Percentiles rank a stretch among this genome's conserved stretches.
Conservation (phyloP, 2,329 filamentous ascomycete genomes). For the Trichothecium roseum region DNA sequence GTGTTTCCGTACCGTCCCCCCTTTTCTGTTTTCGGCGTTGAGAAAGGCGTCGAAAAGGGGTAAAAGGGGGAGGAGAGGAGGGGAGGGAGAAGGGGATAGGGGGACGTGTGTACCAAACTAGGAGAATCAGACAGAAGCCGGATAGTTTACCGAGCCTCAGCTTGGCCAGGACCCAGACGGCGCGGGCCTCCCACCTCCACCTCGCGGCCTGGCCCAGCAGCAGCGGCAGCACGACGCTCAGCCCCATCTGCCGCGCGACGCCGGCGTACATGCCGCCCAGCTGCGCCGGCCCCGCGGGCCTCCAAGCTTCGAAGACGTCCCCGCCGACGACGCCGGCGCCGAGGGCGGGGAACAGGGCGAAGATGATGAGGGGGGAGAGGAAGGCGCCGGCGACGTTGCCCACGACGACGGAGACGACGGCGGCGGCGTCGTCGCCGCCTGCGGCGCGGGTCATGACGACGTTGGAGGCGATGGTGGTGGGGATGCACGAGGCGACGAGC, state of each 20-base stretch:
- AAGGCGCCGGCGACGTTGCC: constrained; percentile 62
- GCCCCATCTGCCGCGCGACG: constrained; percentile 58
- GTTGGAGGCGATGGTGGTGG: constrained; percentile 64
- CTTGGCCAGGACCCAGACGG: constrained; percentile 40
- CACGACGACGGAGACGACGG: constrained; percentile 58
- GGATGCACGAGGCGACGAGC: constrained; percentile 55
- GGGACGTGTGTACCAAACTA: constrained; percentile 36
- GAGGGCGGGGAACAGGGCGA: constrained; percentile 44
- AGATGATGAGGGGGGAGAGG: constrained; percentile 52
- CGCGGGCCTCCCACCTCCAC: constrained; percentile 36
- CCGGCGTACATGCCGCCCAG: constrained; percentile 52
- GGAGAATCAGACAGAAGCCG: constrained; percentile 32
- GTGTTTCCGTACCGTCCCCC: too few relatives aligned
- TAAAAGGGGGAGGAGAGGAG: constrained; percentile 22
- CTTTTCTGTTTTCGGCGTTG: neutral
- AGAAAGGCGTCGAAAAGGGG: too few relatives aligned
- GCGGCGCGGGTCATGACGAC: constrained; percentile 57
- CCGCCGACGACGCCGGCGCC: constrained; percentile 29
- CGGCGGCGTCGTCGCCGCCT: constrained; percentile 55
- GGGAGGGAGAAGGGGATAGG: constrained; percentile 13
- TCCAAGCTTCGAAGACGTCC: constrained; percentile 38
- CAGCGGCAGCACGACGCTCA: constrained; percentile 57
- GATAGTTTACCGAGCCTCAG: constrained; percentile 42
- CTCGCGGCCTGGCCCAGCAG: constrained; percentile 50
- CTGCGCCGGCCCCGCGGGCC: constrained; percentile 39